A percentile compares a stretch with the other conserved stretches of the same genome.
phyloP scores from a whole-genome alignment of 129 eudicot species.

The Scalesia atractyloides region DNA sequence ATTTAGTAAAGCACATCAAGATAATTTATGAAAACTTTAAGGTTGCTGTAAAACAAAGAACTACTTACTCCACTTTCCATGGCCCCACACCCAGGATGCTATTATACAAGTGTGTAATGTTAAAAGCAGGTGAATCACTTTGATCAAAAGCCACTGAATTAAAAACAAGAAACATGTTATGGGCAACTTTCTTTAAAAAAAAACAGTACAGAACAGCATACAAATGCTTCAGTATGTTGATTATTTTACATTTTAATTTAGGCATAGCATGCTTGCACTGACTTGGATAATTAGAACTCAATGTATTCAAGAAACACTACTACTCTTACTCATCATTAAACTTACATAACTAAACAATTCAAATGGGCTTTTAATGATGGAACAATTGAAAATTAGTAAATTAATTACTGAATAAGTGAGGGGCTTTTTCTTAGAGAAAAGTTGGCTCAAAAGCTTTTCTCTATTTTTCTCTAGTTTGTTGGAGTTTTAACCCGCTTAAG shows the following conservation, averaged over 20 bases:
- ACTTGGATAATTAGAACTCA: neutral
- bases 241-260: neutral
- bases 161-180: neutral
- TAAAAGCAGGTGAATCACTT: slow-evolving; percentile 17
- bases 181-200: neutral
- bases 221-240: slow-evolving; percentile 22
- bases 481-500: no score
- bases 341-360: slow-evolving; percentile 15
- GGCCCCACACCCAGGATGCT: slow-evolving; percentile 23
- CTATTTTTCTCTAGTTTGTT: no score
- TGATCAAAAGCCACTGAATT: neutral
- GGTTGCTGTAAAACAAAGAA: slow-evolving; percentile 23
- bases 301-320: no score
- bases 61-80: slow-evolving; percentile 24
- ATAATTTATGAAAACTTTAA: slow-evolving; percentile 12
- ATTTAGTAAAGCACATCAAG: neutral
- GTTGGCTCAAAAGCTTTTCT: no score
- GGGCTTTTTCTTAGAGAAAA: slow-evolving; percentile 26
- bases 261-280: neutral
- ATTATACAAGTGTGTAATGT: neutral
- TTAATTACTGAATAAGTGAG: slow-evolving; percentile 25
- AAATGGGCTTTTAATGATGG: slow-evolving; percentile 13
- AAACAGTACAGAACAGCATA: neutral
- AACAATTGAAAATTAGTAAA: slow-evolving; percentile 2
- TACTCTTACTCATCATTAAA: neutral